A percentile compares a stretch with the other conserved stretches of the same genome.
Conservation (phyloP, 2,329 filamentous ascomycete genomes). For the Apiospora kogelbergensis region DNA sequence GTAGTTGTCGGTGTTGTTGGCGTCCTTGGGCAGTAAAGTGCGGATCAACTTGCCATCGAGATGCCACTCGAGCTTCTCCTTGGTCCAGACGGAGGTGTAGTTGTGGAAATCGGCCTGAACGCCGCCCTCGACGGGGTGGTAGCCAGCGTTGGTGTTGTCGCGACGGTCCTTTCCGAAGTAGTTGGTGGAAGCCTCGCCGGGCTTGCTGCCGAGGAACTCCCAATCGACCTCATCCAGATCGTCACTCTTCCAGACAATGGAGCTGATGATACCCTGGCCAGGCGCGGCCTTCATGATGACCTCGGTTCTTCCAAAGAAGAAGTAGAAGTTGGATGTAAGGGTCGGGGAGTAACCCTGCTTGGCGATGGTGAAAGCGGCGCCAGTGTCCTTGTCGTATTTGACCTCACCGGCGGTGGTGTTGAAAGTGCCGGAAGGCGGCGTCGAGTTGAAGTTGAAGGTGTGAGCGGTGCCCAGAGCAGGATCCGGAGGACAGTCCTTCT, state of each 20-base stretch:
- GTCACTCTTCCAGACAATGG: slow-evolving; percentile 81
- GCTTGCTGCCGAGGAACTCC: slow-evolving; percentile 73
- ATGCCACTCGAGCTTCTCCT: slow-evolving; percentile 64
- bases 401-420: slow-evolving; percentile 68
- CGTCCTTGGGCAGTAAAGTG: slow-evolving; percentile 60
- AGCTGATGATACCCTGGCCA: slow-evolving; percentile 75
- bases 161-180: slow-evolving; percentile 76
- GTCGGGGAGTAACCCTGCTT: slow-evolving; percentile 76
- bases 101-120: slow-evolving; percentile 67
- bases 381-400: slow-evolving; percentile 58
- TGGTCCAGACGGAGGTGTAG: slow-evolving; percentile 74
- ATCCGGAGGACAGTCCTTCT: slow-evolving; percentile 68
- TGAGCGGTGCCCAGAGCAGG: slow-evolving; percentile 67
- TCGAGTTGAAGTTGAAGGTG: slow-evolving; percentile 64
- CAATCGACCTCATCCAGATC: slow-evolving; percentile 88
- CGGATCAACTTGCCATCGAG: slow-evolving; percentile 69
- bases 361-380: slow-evolving; percentile 70
- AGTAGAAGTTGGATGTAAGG: slow-evolving; percentile 76
- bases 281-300: slow-evolving; percentile 73
- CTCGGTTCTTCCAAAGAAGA: slow-evolving; percentile 82
- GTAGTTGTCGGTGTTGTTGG: slow-evolving; percentile 62
- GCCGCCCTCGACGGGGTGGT: slow-evolving; percentile 53
- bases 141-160: slow-evolving; percentile 61
- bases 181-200: slow-evolving; percentile 65
- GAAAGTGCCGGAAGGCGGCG: slow-evolving; percentile 62